Percentiles rank a stretch among this genome's conserved stretches.
These are phyloP conservation scores for Mesotaenium endlicherianum DNA, from an alignment of 139 green algal species.

Conservation along the genomic window DNA sequence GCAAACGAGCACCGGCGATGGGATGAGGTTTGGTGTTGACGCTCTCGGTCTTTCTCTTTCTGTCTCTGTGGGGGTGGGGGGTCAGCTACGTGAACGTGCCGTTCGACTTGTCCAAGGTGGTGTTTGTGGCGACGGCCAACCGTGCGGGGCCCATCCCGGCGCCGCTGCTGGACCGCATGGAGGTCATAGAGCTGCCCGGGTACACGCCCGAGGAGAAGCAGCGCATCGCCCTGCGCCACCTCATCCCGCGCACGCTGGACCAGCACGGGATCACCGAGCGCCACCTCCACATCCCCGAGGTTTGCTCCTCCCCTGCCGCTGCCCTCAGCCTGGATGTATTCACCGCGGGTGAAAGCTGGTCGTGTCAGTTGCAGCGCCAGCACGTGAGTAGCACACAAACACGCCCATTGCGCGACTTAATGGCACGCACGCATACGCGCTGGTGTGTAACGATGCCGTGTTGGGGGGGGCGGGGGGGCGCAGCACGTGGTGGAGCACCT, in stretches of 20 bases:
- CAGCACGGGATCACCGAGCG: conserved; percentile 64
- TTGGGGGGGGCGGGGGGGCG: no score
- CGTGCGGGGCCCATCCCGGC: conserved; percentile 38
- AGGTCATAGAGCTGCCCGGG: conserved; percentile 58
- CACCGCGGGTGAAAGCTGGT: no score
- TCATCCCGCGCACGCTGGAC: conserved; percentile 58
- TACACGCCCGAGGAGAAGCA: conserved; percentile 65
- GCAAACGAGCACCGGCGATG: no score
- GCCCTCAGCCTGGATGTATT: no score
- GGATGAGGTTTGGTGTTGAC: no score
- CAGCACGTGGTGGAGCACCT: conserved; percentile 36
- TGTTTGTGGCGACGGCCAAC: conserved; percentile 60
- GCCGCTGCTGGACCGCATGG: conserved; percentile 56
- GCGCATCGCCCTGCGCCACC: conserved; percentile 52
- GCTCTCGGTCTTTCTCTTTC: no score
- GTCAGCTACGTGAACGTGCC: conserved; percentile 54
- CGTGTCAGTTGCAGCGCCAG: no score
- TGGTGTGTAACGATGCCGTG: no score
- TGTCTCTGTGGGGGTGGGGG: no score
- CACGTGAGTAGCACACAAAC: no score
- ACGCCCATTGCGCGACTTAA: no score
- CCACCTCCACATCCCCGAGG: conserved; percentile 37
- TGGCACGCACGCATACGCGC: no score
- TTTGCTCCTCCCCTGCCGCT: background rate
- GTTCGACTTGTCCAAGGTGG: conserved; percentile 59